Base-by-base conservation (phyloP, 306 rosid species). In the Vachellia pachyceras region DNA sequence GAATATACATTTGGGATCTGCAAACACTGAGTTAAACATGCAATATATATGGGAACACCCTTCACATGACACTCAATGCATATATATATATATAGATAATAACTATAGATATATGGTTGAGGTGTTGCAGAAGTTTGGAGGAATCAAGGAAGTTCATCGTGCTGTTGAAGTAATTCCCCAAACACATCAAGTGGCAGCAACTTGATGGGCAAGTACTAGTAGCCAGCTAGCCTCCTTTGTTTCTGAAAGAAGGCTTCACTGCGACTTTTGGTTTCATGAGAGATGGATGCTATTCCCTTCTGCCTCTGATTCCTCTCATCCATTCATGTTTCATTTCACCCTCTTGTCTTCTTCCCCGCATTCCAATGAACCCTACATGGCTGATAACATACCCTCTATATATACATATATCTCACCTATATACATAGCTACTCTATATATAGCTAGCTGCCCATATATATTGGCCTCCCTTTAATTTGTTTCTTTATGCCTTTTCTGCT, bases 131-230 rank as follows among this genome's bases (percentile, higher is more conserved):
- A 75, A 74, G 75, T 80, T 86, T 80, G 69, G 79, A 74, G 75
- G 85, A 81, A 70, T 83, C 82, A 74, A 45, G 72, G 73, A 47
- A 14, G 77, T 23, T 78, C 84, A 46, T 83, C 84, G 84, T 86
- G 87, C 17, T 74, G 22, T 78, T 81, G 69, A 86, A 81, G 87
- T 75, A 63, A 86, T 83, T 80, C 89, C 89, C 75, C 81, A 83
- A 71, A 73, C 46, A 42, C 45, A 49, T 85, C 72, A n/a, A 74
- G 23, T 63, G 78, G 71, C 64, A 29, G 75, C 78, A 82, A 63
- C 67, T 85, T 55, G 71, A 4, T 55, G 71, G 1, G 65, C 64
- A 40, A 6, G 22, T n/a, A n/a, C n/a, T n/a, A n/a, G n/a, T 72
- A 73, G 81, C 45, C 50, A 35, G 14, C 57, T 20, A 45, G 10